Percentiles rank a stretch among this genome's conserved stretches.
Conservation (phyloP, 1,284 basidiomycete genomes). For the Rhizopogon parksii region DNA sequence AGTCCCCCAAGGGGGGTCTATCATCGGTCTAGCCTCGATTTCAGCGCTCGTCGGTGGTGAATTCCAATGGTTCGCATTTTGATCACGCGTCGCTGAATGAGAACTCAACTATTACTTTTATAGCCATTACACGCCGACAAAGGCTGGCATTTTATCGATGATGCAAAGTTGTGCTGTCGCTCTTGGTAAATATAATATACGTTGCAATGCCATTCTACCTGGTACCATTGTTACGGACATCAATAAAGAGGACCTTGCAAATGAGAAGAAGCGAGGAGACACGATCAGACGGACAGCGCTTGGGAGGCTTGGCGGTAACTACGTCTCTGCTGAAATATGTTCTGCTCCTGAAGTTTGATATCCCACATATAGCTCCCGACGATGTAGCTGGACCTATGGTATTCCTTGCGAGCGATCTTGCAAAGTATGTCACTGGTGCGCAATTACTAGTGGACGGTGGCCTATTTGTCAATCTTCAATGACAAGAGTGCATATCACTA, state of each 20-base stretch:
- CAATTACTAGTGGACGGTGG: conserved; percentile 74
- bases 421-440: conserved; percentile 67
- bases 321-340: not conserved
- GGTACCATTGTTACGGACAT: conserved; percentile 77
- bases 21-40: conserved; percentile 73
- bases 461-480: conserved; percentile 74
- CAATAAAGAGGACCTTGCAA: conserved; percentile 69
- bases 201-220: conserved; percentile 62
- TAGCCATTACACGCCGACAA: conserved; percentile 77
- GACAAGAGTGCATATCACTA: conserved; percentile 12
- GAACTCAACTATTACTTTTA: not conserved
- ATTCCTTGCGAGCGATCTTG: conserved; percentile 71
- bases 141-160: conserved; percentile 72
- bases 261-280: conserved; percentile 53
- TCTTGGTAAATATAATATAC: conserved; percentile 68
- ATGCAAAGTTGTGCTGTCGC: conserved; percentile 83
- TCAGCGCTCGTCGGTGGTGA: conserved; percentile 75
- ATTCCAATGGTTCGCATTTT: conserved; percentile 49
- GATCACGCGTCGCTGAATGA: not conserved
- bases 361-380: conserved; percentile 43
- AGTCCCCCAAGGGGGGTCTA: conserved; percentile 63
- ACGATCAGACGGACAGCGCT: conserved; percentile 67
- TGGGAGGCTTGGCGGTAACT: conserved; percentile 58
- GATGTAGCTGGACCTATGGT: conserved; percentile 75
- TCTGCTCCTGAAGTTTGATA: conserved; percentile 1